Percentiles rank a stretch among this genome's conserved stretches.
Conservation (phyloP, 257 asterid species). For the Coffea eugenioides region DNA sequence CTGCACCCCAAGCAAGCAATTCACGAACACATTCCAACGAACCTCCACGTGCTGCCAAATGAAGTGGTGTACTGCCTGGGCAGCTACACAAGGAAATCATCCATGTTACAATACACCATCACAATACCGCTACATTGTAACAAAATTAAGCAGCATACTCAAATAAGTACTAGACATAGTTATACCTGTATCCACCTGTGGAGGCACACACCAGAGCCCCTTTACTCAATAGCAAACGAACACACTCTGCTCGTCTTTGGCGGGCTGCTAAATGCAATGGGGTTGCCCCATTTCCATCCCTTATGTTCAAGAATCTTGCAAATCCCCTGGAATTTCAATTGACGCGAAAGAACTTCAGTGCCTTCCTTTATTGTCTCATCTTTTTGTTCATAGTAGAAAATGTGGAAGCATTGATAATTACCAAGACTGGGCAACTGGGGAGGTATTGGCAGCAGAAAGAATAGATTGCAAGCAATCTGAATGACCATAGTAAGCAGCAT, state of each 20-base stretch:
- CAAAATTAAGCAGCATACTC: background rate
- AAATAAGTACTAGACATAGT: background rate
- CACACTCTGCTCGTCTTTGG: slow-evolving; percentile 60
- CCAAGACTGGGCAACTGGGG: slow-evolving; percentile 78
- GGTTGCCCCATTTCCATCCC: slow-evolving; percentile 79
- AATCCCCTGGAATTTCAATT: slow-evolving; percentile 60
- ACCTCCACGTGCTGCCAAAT: slow-evolving; percentile 83
- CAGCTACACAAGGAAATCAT: slow-evolving; percentile 36
- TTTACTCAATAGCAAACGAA: slow-evolving; percentile 50
- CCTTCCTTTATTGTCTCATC: no score
- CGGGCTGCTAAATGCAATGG: slow-evolving; percentile 90
- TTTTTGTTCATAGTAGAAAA: background rate
- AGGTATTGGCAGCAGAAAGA: slow-evolving; percentile 62
- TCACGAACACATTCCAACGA: slow-evolving; percentile 78
- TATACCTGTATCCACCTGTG: slow-evolving; percentile 69
- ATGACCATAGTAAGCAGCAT: slow-evolving; percentile 84
- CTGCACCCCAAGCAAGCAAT: slow-evolving; percentile 83
- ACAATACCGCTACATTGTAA: background rate
- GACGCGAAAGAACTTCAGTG: slow-evolving; percentile 18
- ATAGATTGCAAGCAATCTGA: slow-evolving; percentile 68
- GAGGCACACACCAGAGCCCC: slow-evolving; percentile 82
- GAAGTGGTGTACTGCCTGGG: slow-evolving; percentile 80
- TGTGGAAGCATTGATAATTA: slow-evolving; percentile 21
- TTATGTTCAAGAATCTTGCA: slow-evolving; percentile 67
- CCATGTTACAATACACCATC: background rate